A percentile compares a stretch with the other conserved stretches of the same genome.
phyloP scores from a whole-genome alignment of 805 yeast species.

The Suhomyces vadensis region DNA sequence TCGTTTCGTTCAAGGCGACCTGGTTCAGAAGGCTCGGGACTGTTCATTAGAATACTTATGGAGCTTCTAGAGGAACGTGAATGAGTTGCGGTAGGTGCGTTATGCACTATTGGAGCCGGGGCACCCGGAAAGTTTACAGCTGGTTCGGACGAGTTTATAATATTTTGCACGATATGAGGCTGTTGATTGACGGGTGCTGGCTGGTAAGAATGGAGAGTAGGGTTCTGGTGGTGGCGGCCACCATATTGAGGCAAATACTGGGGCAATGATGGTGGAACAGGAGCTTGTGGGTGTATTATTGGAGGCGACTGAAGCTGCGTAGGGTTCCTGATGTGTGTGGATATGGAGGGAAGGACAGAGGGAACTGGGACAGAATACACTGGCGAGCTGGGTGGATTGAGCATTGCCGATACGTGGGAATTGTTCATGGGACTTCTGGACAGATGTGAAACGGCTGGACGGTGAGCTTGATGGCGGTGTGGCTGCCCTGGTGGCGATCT shows the following conservation, averaged over 20 bases:
- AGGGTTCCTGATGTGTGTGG: conserved; percentile 1
- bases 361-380: background rate
- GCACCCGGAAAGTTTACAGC: background rate
- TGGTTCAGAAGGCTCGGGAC: conserved; percentile 7
- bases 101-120: background rate
- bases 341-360: background rate
- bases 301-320: conserved; percentile 2
- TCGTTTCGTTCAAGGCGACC: background rate
- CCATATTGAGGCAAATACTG: conserved; percentile 1
- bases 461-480: background rate
- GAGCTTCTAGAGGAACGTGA: conserved; percentile 10
- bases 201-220: background rate
- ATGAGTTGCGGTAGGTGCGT: background rate
- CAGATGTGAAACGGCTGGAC: background rate
- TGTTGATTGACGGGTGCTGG: background rate
- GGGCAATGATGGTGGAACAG: background rate
- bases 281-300: conserved; percentile 5
- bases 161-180: background rate
- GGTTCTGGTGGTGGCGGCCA: background rate
- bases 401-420: background rate
- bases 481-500: background rate
- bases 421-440: background rate
- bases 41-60: conserved; percentile 16
- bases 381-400: conserved; percentile 3
- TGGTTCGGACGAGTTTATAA: background rate